Evolutionary conservation across 2,329 filamentous ascomycete genomes (phyloP).

Genomic region (Blastomyces gilchristii): DNA sequence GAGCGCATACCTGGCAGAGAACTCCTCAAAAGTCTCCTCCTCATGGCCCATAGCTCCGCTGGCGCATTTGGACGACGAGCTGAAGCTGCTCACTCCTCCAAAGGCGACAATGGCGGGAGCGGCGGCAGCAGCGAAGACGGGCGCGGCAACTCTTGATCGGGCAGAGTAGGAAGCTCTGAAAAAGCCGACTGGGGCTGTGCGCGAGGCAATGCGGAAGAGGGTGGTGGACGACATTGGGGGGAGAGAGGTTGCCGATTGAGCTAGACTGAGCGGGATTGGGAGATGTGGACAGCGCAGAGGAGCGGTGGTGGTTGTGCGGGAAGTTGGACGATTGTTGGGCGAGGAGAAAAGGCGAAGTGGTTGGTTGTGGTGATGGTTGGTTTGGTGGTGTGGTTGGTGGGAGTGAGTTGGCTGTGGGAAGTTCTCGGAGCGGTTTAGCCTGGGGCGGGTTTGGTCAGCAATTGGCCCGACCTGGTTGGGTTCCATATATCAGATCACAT

Average conservation of each 20-base stretch:
- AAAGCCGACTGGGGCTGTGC: constrained; percentile 50
- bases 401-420: constrained; percentile 8
- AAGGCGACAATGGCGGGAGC: constrained; percentile 43
- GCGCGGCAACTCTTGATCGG: constrained; percentile 43
- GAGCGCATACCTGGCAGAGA: constrained; percentile 74
- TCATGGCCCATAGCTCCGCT: constrained; percentile 51
- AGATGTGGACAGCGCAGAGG: neutral
- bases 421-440: constrained; percentile 12
- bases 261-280: neutral
- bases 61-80: constrained; percentile 46
- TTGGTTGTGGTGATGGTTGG: no score
- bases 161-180: constrained; percentile 54
- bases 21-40: constrained; percentile 98
- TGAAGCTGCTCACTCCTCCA: constrained; percentile 55
- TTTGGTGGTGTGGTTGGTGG: neutral
- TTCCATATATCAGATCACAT: no score
- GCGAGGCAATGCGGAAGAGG: constrained; percentile 61
- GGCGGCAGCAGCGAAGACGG: constrained; percentile 44
- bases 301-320: neutral
- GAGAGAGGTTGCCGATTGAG: constrained; percentile 9
- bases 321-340: neutral
- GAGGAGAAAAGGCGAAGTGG: neutral
- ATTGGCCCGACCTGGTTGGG: neutral
- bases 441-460: constrained; percentile 4
- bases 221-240: constrained; percentile 54